These are phyloP conservation scores for Rhododendron kiyosumense DNA, from an alignment of 148 eudicot species.

Conservation along the genomic window DNA sequence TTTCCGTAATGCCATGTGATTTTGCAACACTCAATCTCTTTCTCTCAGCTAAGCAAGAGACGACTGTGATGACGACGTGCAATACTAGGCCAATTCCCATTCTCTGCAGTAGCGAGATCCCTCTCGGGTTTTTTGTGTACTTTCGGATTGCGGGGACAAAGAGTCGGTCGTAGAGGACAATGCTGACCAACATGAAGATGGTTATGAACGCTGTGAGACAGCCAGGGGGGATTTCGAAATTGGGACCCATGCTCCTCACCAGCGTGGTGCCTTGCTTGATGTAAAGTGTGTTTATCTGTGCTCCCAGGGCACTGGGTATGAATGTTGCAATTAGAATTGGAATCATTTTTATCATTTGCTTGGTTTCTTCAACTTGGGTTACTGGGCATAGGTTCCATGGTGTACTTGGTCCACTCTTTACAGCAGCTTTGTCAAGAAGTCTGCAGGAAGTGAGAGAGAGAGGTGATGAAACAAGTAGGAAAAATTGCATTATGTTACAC, in stretches of 20 bases:
- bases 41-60: constrained; percentile 46
- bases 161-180: constrained; percentile 53
- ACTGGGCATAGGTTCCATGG: constrained; percentile 64
- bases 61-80: constrained; percentile 48
- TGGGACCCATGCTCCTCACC: constrained; percentile 31
- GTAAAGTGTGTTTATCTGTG: constrained; percentile 62
- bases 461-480: background rate
- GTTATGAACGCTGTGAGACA: constrained; percentile 56
- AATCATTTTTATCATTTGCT: constrained; percentile 64
- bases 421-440: constrained; percentile 63
- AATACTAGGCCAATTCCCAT: constrained; percentile 67
- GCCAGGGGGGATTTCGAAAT: constrained; percentile 69
- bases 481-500: background rate
- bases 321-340: constrained; percentile 57
- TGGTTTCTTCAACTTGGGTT: constrained; percentile 80
- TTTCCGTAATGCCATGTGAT: constrained; percentile 34
- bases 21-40: constrained; percentile 44
- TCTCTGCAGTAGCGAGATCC: constrained; percentile 61
- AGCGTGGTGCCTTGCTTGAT: constrained; percentile 79
- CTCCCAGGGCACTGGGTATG: constrained; percentile 59
- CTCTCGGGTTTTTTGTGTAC: constrained; percentile 67
- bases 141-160: constrained; percentile 38
- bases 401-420: constrained; percentile 30
- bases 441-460: constrained; percentile 16
- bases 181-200: constrained; percentile 49